Base-by-base conservation (phyloP, 495 filamentous ascomycete genomes). In the Usnea hakonensis region DNA sequence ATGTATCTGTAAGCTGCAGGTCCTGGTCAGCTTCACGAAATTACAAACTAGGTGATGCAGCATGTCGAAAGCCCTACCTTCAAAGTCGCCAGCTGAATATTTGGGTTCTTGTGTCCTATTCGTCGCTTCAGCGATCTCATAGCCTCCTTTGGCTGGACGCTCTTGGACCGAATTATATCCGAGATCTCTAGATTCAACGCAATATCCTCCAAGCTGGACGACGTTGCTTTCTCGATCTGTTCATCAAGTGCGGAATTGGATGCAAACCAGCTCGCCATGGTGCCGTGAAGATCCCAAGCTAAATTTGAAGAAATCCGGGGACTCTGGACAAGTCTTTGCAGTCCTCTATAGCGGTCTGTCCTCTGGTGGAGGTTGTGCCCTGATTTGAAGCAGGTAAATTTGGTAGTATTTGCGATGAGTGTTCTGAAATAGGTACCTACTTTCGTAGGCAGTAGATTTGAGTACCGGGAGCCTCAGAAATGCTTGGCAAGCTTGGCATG, bases 171-270 rank as follows among this genome's bases (percentile, higher is more conserved):
- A 67, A 98, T 95, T 66, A 92, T 80, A 73, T 98, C 94, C 65
- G 92, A 96, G 66, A 98, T 96, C 72, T 98, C 94, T 67, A 98
- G 83, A 72, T 96, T 97, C 63, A 96, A 84, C 23, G 95, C 86
- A 71, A 98, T 96, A 73, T 98, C 92, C 76, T 97, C 93, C 89
- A 98, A 82, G 69, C 91, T 96, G 65, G 91, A 96, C 38, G 87
- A 85, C 19, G 94, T 98, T 48, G 94, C 94, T 74, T 87, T 88
- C 71, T 96, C 94, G 67, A 98, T 88, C 79, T 97, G 94, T 73
- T 95, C 90, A 73, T 98, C 95, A 72, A 98, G 83, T 71, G 90
- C 90, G 53, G 84, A 89, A 71, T 87, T 87, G 57, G 88, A 90
- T 46, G 87, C 89, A 78, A 94, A 96, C 90, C 94, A 97, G 70